Evolutionary conservation across 2,329 filamentous ascomycete species (phyloP), one percentile per base, ranked within the genome.

Genomic region (Ascochyta clinopodiicola): DNA sequence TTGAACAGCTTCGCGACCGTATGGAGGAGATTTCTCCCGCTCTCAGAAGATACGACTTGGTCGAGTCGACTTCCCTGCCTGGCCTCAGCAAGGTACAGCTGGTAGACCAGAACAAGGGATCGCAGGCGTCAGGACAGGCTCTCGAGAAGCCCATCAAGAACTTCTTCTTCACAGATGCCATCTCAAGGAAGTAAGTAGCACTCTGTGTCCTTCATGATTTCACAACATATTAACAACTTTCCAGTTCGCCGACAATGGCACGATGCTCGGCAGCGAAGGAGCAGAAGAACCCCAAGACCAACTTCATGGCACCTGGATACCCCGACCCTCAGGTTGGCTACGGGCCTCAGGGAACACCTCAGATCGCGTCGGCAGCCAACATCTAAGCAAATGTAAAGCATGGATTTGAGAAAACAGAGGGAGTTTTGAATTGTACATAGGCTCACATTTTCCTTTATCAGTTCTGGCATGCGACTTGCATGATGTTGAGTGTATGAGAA

Each of bases 101-200:
- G 54, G 91, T 96, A 48, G 95, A 98, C 74, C 91, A 96, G 79
- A 98, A 98, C 83, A 96, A 95, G 86, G 92, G 91, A 43, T 80
- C 86, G 45, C 89, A 91, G 78, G 71, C 84, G n/a, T 88, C 82
- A 36, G 88, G 87, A n/a, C 79, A 83, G 67, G 86, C 90, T 27
- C 83, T 99, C 70, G 91, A 88, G 82, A 91, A 90, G 79, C 87
- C 90, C 53, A 91, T 99, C 68, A 88, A 96, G 70, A 91, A 99
- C 82, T 99, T 99, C 78, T 99, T 93, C 82, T 96, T 98, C 79
- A 99, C 95, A 77, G 94, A 99, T 79, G 87, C 89, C 55, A 97
- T 99, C 77, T 96, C 93, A 35, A 88, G 95, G 85, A 97, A 92
- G 92, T 95, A 81, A 77, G 87, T 81, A 17, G 25, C 22, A 31